Base-by-base conservation (phyloP, 345 rosid species). In the Arabis alpina region DNA sequence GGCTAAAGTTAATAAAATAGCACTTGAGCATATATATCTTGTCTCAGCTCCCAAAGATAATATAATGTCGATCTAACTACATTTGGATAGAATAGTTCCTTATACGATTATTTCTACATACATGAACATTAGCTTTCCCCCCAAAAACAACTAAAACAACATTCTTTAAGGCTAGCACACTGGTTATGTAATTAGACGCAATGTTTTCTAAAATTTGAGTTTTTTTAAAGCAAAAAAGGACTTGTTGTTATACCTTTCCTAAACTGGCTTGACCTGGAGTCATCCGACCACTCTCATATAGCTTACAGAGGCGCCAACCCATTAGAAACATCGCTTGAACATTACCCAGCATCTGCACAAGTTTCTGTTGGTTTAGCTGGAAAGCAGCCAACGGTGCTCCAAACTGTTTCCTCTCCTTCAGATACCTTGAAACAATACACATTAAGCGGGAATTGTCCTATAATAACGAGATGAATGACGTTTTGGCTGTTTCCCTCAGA, bases 371-470 rank as follows among this genome's bases (percentile, higher is more conserved):
- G 82, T 86, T 90, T 58, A 90, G 48, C 72, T 88, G 99, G 77
- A 89, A 92, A 63, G 99, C 89, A 53, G 97, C 99, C 80, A 94
- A 76, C 24, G 97, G 98, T 61, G 92, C 98, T 83, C 96, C 96
- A 79, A 94, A 94, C 82, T 92, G 99, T 79, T 87, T 88, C 77
- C 99, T 87, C 87, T 94, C 98, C 76, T 80, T 83, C 58, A 89
- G 77, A 77, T 94, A 94, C 84, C 97, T 93, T 68, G 6, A 40
- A 45, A 78, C 74, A 52, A 64, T 67, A 57, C 34, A 61, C 34
- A 59, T 55, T n/a, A n/a, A n/a, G n/a, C n/a, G n/a, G n/a, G n/a
- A 16, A 19, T 48, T 23, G 24, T 28, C 12, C 44, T 25, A 0
- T n/a, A n/a, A n/a, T n/a, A n/a, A n/a, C n/a, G n/a, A n/a, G n/a